phyloP scores from a whole-genome alignment of 768 basidiomycete species.

The Amanita pseudoporphyria region DNA sequence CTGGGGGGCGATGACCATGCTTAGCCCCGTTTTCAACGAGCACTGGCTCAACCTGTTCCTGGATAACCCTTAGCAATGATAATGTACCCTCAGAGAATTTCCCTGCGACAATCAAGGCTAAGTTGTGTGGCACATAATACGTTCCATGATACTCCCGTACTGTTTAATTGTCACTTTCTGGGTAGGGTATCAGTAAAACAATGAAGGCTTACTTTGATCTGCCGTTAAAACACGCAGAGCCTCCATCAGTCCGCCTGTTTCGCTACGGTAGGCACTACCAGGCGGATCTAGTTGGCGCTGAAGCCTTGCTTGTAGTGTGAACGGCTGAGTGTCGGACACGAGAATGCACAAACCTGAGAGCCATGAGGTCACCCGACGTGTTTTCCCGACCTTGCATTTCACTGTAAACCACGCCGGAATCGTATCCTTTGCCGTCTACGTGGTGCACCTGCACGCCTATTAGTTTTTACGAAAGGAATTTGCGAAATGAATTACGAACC shows the following conservation, averaged over 20 bases:
- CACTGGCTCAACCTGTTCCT: constrained; percentile 73
- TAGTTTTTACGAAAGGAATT: neutral
- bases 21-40: constrained; percentile 70
- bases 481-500: constrained; percentile 23
- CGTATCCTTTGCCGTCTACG: constrained; percentile 80
- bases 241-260: constrained; percentile 95
- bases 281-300: constrained; percentile 76
- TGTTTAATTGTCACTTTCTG: constrained; percentile 20
- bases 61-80: constrained; percentile 74
- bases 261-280: constrained; percentile 86
- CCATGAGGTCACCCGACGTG: constrained; percentile 85
- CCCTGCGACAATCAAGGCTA: constrained; percentile 82
- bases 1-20: constrained; percentile 56
- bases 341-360: constrained; percentile 48
- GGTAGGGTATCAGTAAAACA: neutral
- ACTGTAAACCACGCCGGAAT: constrained; percentile 94
- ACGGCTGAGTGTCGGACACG: neutral
- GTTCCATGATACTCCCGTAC: constrained; percentile 83
- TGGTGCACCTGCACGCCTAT: constrained; percentile 68
- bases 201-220: constrained; percentile 62
- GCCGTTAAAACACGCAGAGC: constrained; percentile 77
- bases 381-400: constrained; percentile 98
- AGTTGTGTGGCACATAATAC: constrained; percentile 92
- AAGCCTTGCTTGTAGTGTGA: constrained; percentile 32
- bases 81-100: constrained; percentile 69